Conservation (phyloP, 768 basidiomycete genomes). For the Leccinum sublutescens region DNA sequence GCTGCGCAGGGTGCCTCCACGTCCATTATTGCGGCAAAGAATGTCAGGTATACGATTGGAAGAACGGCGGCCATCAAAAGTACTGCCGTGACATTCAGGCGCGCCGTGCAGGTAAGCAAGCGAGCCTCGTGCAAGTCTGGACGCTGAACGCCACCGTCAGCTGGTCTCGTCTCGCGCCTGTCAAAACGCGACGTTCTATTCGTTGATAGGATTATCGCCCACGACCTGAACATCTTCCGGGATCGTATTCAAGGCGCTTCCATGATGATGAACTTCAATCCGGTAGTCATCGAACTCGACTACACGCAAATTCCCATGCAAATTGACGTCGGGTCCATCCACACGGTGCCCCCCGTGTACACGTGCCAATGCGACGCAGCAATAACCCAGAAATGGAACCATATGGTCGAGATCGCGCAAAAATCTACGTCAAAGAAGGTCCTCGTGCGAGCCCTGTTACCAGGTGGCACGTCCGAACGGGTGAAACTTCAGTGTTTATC, state of each 20-base stretch:
- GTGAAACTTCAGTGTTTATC: constrained; percentile 28
- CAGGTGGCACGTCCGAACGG: constrained; percentile 23
- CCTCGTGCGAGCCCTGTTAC: constrained; percentile 30
- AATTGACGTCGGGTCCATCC: constrained; percentile 17
- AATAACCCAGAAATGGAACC: constrained; percentile 25
- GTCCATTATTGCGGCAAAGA: constrained; percentile 32
- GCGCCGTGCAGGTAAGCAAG: constrained; percentile 23
- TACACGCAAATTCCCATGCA: constrained; percentile 22
- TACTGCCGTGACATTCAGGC: constrained; percentile 29
- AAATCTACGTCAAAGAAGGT: constrained; percentile 20
- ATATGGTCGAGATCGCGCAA: constrained; percentile 29
- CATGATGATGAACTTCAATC: constrained; percentile 1
- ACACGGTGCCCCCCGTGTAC: constrained; percentile 6
- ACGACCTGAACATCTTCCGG: constrained; percentile 15
- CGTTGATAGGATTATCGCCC: constrained; percentile 24
- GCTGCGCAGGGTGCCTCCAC: constrained; percentile 28
- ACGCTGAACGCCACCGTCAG: constrained; percentile 11
- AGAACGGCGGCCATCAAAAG: constrained; percentile 24
- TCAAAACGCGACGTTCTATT: constrained; percentile 24
- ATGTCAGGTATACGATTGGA: constrained; percentile 33
- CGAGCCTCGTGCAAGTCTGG: neutral
- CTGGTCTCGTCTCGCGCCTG: constrained; percentile 21
- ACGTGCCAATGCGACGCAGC: constrained; percentile 24
- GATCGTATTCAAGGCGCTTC: constrained; percentile 18
- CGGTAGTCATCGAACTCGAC: constrained; percentile 27